Base-by-base conservation (phyloP, 352 stramenopile species). In the Phytophthora constricta region DNA sequence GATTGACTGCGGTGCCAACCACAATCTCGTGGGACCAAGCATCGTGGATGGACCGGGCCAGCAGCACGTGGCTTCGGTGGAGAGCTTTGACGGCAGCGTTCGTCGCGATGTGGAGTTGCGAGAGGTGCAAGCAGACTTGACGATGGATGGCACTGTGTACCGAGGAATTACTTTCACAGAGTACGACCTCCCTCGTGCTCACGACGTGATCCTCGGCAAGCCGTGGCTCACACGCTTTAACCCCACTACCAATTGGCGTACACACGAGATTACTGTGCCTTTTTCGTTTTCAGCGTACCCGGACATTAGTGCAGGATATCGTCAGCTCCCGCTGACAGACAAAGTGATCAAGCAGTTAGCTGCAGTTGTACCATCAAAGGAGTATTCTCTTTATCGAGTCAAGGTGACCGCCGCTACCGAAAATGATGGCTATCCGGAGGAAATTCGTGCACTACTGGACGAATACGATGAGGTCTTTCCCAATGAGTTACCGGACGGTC, bases 121-220 rank as follows among this genome's bases (percentile, higher is more conserved):
- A 13, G 58, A 65, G 13, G 58, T 65, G 5, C 20, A 57, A 5
- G 26, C 33, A 1, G 33, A 51, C 37, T 52, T 65, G 2, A 26
- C 3, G 2, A 31, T 58, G 13, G 58, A 53, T 14, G 58, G 47
- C 10, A 58, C 17, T 49, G 2, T 50, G 2, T 34, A 42, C 17
- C 2, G 25, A 19, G 49, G 19, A 23, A 55, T 66, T 23, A 1
- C 28, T 2, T 58, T 60, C 11, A 59, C 41, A 20, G 58, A 66
- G n/a, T 66, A 49, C 47, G 20, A 47, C 7, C 17, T 66, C 4
- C 48, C 39, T 16, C 10, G 19, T 0, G 27, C 39, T 1, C 53
- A 70, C 28, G 49, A 71, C n/a, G 19, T 57, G 17, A 66, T 58
- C 47, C 62, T 65, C 3, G 63, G 63, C 5, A 64, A 65, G 37